Base-by-base conservation (phyloP, 2,329 filamentous ascomycete genomes). In the Podosphaera aphanis region DNA sequence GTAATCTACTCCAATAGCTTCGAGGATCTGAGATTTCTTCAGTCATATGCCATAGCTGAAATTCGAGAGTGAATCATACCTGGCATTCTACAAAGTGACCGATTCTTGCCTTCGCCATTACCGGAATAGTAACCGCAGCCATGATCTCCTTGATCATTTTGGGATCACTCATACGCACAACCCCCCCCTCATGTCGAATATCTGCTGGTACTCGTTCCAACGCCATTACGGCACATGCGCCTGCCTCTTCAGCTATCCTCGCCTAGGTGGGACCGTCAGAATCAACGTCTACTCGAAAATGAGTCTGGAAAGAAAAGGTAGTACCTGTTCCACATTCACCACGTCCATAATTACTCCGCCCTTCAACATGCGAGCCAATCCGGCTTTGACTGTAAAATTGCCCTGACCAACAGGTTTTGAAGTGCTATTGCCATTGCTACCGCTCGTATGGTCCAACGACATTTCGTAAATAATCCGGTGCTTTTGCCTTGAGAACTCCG, bases 261-360 rank as follows among this genome's bases (percentile, higher is more conserved):
- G 90, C 86, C 69, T 93, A 44, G 46, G 16, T 31, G 47, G 37
- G 3, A 5, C 3, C 13, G 29, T 33, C 15, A 33, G 29, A 3
- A 11, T 33, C 29, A 6, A 33, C 6, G 15, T 33, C 13, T 33
- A 29, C 25, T 29, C 5, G 25, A 13, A 13, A n/a, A 33, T 3
- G 15, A n/a, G 10, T 33, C 15, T 4, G 29, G n/a, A 29, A 37
- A 43, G 21, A 25, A 25, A 38, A 43, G 42, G 33, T 40, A 27
- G 23, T 61, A 76, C 76, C 67, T 83, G 86, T 60, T 83, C 81
- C 21, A 85, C 83, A 62, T 88, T 83, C 51, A 92, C 84, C 48
- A 95, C 90, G 64, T 98, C 90, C 90, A 98, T 98, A 65, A 98
- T 98, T 53, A 98, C 90, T 58, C 90, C 90, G 61, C 90, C 90